Percentiles rank a stretch among this genome's conserved stretches.
These are phyloP conservation scores for Exophiala xenobiotica DNA, from an alignment of 2,329 filamentous ascomycete genomes.

Conservation along the genomic window DNA sequence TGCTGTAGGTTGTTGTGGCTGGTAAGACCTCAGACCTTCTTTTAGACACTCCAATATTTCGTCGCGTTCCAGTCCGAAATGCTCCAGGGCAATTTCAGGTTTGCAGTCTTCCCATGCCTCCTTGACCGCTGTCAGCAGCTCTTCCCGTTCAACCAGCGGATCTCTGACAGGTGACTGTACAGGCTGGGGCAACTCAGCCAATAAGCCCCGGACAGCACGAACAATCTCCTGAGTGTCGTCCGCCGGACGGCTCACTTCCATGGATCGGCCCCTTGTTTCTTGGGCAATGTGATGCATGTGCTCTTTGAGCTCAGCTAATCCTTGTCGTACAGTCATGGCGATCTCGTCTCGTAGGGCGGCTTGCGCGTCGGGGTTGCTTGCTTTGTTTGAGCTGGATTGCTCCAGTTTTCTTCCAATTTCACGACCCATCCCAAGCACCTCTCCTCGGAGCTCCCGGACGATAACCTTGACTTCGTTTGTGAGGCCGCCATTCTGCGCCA, in stretches of 20 bases:
- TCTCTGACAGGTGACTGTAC: constrained; percentile 57
- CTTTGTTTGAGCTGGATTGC: constrained; percentile 52
- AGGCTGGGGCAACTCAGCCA: constrained; percentile 57
- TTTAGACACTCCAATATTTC: constrained; percentile 84
- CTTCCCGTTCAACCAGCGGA: constrained; percentile 67
- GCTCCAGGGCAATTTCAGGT: constrained; percentile 85
- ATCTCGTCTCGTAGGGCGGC: constrained; percentile 66
- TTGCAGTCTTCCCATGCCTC: constrained; percentile 95
- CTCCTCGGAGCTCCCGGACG: constrained; percentile 83
- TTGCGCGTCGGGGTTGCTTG: constrained; percentile 47
- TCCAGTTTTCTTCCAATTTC: constrained; percentile 87
- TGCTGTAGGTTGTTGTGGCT: constrained; percentile 40
- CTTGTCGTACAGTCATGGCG: constrained; percentile 73
- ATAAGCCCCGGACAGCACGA: constrained; percentile 74
- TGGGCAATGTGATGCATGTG: constrained; percentile 78
- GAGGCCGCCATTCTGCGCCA: constrained; percentile 81
- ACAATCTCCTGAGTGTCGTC: constrained; percentile 84
- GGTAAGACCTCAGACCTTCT: constrained; percentile 78
- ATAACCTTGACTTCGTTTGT: constrained; percentile 90
- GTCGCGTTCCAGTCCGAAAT: constrained; percentile 84
- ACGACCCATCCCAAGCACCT: constrained; percentile 91
- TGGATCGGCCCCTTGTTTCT: constrained; percentile 68
- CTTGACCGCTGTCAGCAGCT: constrained; percentile 80
- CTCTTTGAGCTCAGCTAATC: constrained; percentile 76
- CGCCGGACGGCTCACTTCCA: constrained; percentile 61